Evolutionary conservation across 2,329 filamentous ascomycete species (phyloP).

Genomic region (Ustulina deusta): DNA sequence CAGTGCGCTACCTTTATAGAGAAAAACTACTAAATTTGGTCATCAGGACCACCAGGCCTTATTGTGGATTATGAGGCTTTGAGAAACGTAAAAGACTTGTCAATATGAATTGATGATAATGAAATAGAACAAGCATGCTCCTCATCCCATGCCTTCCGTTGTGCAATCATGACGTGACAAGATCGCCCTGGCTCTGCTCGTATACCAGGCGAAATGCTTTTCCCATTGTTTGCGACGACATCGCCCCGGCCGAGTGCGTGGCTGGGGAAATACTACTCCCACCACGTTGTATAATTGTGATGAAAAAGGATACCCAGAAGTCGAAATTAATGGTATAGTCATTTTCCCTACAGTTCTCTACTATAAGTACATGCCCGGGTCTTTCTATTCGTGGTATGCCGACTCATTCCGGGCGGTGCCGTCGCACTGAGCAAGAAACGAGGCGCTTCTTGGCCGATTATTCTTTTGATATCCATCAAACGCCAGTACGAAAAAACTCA

Average conservation of each 20-base stretch:
- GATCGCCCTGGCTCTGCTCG: background rate
- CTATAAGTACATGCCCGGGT: slow-evolving; percentile 41
- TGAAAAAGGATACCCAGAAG: slow-evolving; percentile 6
- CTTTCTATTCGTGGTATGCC: slow-evolving; percentile 41
- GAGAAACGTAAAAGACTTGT: slow-evolving; percentile 26
- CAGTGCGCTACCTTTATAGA: slow-evolving; percentile 23
- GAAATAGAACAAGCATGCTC: slow-evolving; percentile 33
- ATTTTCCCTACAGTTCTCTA: slow-evolving; percentile 36
- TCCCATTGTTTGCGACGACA: background rate
- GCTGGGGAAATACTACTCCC: background rate
- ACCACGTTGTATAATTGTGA: background rate
- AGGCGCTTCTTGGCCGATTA: slow-evolving; percentile 32
- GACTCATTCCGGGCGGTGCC: slow-evolving; percentile 24
- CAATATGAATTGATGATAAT: slow-evolving; percentile 38
- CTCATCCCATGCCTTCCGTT: background rate
- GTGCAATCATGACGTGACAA: background rate
- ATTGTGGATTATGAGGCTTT: slow-evolving; percentile 29
- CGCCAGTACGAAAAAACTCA: slow-evolving; percentile 41
- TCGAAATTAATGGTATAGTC: slow-evolving; percentile 37
- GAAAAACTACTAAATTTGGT: slow-evolving; percentile 28
- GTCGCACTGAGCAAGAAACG: slow-evolving; percentile 29
- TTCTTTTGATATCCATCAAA: slow-evolving; percentile 48
- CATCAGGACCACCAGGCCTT: slow-evolving; percentile 12
- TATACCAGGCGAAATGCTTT: background rate
- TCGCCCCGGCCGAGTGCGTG: background rate